Conservation (phyloP, 495 filamentous ascomycete species). For the Xylaria sp. region DNA sequence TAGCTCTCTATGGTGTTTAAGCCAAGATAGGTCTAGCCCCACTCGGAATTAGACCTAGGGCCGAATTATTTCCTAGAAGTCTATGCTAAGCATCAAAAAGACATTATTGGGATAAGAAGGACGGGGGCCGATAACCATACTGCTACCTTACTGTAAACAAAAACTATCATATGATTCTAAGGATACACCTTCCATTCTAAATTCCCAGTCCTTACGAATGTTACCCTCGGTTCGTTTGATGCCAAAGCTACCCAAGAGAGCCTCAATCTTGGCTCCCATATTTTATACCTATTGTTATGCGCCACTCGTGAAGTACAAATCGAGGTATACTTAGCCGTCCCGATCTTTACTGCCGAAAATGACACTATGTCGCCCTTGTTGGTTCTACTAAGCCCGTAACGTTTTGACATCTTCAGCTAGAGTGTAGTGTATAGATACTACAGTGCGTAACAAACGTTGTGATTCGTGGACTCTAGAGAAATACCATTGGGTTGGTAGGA, state of each 20-base stretch:
- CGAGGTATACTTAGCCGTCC: not conserved
- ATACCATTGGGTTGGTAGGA: not conserved
- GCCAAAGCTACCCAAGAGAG: not conserved
- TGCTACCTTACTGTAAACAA: not conserved
- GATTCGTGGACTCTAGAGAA: not conserved
- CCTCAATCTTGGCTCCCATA: not conserved
- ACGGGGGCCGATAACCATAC: not conserved
- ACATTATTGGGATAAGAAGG: not conserved
- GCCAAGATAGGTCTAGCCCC: not conserved
- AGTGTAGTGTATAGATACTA: conserved; percentile 1
- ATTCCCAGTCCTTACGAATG: not conserved
- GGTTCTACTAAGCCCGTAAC: not conserved
- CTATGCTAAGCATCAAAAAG: not conserved
- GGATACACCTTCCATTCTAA: not conserved
- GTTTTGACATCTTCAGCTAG: not conserved
- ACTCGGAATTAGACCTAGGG: not conserved
- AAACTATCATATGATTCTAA: not conserved
- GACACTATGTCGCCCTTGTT: not conserved
- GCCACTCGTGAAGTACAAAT: not conserved
- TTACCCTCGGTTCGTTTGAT: not conserved
- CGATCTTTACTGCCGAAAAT: conserved; percentile 1
- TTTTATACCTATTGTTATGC: not conserved
- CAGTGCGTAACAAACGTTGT: not conserved
- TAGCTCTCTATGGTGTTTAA: not conserved
- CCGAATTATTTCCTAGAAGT: not conserved